Base-by-base conservation (phyloP, 2,329 filamentous ascomycete species). In the Tolypocladium paradoxum region DNA sequence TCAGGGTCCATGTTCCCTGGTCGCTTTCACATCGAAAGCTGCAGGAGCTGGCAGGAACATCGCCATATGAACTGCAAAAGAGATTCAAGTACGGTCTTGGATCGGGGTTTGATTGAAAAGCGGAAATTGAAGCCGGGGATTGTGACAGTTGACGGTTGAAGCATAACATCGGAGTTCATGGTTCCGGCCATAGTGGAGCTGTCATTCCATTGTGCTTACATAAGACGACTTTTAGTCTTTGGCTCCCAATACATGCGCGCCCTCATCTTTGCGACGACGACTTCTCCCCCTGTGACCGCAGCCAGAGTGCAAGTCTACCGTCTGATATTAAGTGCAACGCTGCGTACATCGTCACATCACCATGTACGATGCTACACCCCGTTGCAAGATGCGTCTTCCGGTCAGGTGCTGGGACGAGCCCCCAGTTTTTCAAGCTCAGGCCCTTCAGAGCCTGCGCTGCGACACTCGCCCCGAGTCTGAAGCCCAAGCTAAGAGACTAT, bases 401-500 rank as follows among this genome's bases (percentile, higher is more conserved):
- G 53, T 58, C 60, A 46, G 40, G 49, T 45, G 16, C 53, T 45
- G 54, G 55, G 43, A 54, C 53, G n/a, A 49, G 49, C 40, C 51
- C 37, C 24, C 51, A 53, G 16, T 49, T 47, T 40, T 51, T 52
- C 36, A 58, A 40, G n/a, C 46, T 49, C 35, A 36, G 43, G 47
- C 50, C 53, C n/a, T 56, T 55, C 51, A 62, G 56, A 54, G 55
- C 57, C 31, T 64, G 59, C 53, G 60, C 63, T 29, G 58, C 64
- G 18, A 52, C 60, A 9, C 22, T 58, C 29, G 38, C 55, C 53
- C 55, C 55, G 35, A 49, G 43, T 33, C 60, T 57, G 33, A 69
- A 69, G 51, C 57, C 92, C 52, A 77, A 77, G 53, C 81, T 95
- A 43, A 86, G 90, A 59, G 76, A 87, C 60, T 96, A 96, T 64